Base-by-base conservation (phyloP, 2,329 filamentous ascomycete species). In the Hansfordia pulvinata region DNA sequence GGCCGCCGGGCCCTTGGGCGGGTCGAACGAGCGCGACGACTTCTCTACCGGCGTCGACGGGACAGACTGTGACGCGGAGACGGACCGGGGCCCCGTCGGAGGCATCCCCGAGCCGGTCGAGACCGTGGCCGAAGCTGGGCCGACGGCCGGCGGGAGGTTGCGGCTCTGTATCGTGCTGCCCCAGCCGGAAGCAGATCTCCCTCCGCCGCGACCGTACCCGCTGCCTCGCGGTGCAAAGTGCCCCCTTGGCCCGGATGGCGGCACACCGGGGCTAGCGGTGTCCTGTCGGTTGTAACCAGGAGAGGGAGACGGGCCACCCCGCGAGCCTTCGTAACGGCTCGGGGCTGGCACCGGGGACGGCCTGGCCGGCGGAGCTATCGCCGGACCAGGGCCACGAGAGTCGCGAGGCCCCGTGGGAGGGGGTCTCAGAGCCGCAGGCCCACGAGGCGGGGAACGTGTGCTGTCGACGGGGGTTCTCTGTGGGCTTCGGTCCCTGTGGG, bases 191-290 rank as follows among this genome's bases (percentile, higher is more conserved):
- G 13, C 11, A 5, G 23, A 11, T 28, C 65, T 56, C 24, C 57
- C 54, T 17, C 59, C 54, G 15, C 65, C 60, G 6, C 52, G 35
- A 13, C 47, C 36, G 31, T 57, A 69, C 20, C 44, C 42, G 2
- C 58, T 52, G 21, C 62, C 59, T 26, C 60, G 53, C 4, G 60
- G 44, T 5, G 62, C 46, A 3, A 64, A 53, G 33, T 69, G 71
- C 18, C 65, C 65, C 35, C 67, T 54, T 3, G 67, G 67, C 1
- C 67, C 67, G 5, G 64, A 53, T 7, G 67, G 67, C 1, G 65
- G 64, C 11, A 56, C 54, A 1, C 58, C 57, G 6, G 63, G 61
- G 33, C 58, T 64, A 5, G 52, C 49, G 6, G 50, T 50, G 11
- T 57, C 60, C 25, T 45, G 49, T 25, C 52, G 47, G 6, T 43